A percentile compares a stretch with the other conserved stretches of the same genome.
phyloP scores from a whole-genome alignment of 495 filamentous ascomycete species.

The Hypomontagnella monticulosa region DNA sequence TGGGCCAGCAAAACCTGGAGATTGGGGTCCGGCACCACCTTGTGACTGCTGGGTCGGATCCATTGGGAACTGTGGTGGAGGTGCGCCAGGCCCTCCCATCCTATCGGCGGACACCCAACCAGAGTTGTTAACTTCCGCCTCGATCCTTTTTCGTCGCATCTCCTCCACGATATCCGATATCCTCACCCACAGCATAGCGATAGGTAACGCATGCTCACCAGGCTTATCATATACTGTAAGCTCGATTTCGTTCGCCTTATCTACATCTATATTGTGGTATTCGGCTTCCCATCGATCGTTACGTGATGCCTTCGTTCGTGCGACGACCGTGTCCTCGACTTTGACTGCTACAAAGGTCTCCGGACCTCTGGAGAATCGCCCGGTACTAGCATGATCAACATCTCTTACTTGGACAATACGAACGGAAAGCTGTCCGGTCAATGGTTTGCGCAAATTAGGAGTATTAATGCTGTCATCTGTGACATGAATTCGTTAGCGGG shows the following conservation, averaged over 20 bases:
- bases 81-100: slow-evolving; percentile 66
- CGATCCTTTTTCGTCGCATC: slow-evolving; percentile 96
- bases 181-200: slow-evolving; percentile 94
- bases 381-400: slow-evolving; percentile 91
- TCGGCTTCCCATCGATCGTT: slow-evolving; percentile 93
- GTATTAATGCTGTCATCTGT: slow-evolving; percentile 96
- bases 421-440: slow-evolving; percentile 88
- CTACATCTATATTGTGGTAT: slow-evolving; percentile 87
- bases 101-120: slow-evolving; percentile 98
- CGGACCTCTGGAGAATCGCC: slow-evolving; percentile 85
- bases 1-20: slow-evolving; percentile 34
- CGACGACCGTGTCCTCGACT: slow-evolving; percentile 91
- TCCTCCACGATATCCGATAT: slow-evolving; percentile 98
- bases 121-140: slow-evolving; percentile 86
- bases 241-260: slow-evolving; percentile 98
- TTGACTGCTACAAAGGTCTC: slow-evolving; percentile 97
- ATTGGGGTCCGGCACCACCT: slow-evolving; percentile 46
- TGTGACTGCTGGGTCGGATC: slow-evolving; percentile 58
- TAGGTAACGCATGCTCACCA: slow-evolving; percentile 87
- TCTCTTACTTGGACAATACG: slow-evolving; percentile 89
- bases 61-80: slow-evolving; percentile 65
- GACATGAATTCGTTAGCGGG: slow-evolving; percentile 8
- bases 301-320: slow-evolving; percentile 85
- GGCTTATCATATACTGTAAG: slow-evolving; percentile 96
- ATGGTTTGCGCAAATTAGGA: slow-evolving; percentile 91